Percentiles rank a stretch among this genome's conserved stretches.
Conservation (phyloP, 495 filamentous ascomycete species). For the Neurospora cerealis region DNA sequence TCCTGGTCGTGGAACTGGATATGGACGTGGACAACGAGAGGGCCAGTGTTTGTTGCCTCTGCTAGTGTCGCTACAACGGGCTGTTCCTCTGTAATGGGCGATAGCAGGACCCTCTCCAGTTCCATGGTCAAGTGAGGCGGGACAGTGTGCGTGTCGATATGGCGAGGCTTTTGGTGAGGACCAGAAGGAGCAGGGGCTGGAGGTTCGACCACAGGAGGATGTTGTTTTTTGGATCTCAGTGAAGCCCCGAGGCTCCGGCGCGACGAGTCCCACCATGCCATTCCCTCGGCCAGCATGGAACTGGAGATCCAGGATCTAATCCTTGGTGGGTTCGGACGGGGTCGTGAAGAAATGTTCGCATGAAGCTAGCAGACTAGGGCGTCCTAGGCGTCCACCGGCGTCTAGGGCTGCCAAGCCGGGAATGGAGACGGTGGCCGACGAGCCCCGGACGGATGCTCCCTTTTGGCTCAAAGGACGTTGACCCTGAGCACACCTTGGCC, state of each 20-base stretch:
- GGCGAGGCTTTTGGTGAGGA: neutral
- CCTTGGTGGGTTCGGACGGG: neutral
- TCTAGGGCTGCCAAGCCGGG: neutral
- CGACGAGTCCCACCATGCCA: constrained; percentile 23
- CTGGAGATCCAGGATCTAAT: neutral
- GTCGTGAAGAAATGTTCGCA: constrained; percentile 2
- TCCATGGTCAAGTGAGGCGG: constrained; percentile 12
- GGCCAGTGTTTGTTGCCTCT: neutral
- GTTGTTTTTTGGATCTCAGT: constrained; percentile 4
- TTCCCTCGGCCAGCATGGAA: constrained; percentile 2
- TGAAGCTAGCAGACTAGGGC: neutral
- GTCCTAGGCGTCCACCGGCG: neutral
- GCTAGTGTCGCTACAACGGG: neutral
- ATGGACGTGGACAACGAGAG: constrained; percentile 28
- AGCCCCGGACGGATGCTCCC: neutral
- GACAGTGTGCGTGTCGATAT: neutral
- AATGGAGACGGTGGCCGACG: neutral
- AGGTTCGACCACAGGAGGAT: constrained; percentile 14
- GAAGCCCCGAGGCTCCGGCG: constrained; percentile 8
- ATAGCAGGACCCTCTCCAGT: constrained; percentile 10
- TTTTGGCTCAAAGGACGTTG: neutral
- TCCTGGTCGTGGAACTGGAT: constrained; percentile 35
- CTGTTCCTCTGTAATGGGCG: constrained; percentile 18
- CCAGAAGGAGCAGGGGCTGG: neutral
- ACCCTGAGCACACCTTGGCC: neutral